A percentile compares a stretch with the other conserved stretches of the same genome.
Conservation (phyloP, 1,284 basidiomycete species). For the Ustilago curta region DNA sequence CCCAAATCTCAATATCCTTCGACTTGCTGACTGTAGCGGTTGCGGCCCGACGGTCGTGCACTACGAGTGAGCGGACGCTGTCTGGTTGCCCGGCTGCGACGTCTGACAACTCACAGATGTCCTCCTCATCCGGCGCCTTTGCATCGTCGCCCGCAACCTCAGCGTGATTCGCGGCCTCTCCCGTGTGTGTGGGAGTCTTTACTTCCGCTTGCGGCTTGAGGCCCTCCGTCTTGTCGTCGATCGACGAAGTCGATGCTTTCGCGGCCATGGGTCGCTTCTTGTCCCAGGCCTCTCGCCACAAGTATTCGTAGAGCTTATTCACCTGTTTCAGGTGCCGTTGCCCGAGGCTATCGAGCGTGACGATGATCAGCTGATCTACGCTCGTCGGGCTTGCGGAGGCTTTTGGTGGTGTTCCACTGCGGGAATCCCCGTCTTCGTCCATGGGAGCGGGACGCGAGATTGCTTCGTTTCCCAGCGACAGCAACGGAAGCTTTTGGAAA, state of each 20-base stretch:
- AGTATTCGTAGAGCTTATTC: slow-evolving; percentile 77
- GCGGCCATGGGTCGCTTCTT: slow-evolving; percentile 73
- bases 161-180: background rate
- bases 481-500: slow-evolving; percentile 3
- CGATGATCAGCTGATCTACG: slow-evolving; percentile 42
- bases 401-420: slow-evolving; percentile 6
- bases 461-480: background rate
- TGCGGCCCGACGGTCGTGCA: slow-evolving; percentile 17
- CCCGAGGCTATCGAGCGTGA: slow-evolving; percentile 82
- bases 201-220: background rate
- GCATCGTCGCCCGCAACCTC: slow-evolving; percentile 5
- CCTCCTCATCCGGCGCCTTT: background rate
- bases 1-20: slow-evolving; percentile 17
- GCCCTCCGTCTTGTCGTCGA: slow-evolving; percentile 1
- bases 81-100: background rate
- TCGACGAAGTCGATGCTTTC: background rate
- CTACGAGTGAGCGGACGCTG: slow-evolving; percentile 14
- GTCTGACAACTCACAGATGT: background rate
- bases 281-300: slow-evolving; percentile 82
- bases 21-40: background rate
- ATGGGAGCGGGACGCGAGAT: slow-evolving; percentile 10
- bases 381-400: background rate
- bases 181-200: background rate
- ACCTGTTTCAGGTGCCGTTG: slow-evolving; percentile 76
- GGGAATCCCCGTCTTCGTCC: slow-evolving; percentile 15